phyloP scores from a whole-genome alignment of 1,284 basidiomycete genomes.

The Malassezia furfur region DNA sequence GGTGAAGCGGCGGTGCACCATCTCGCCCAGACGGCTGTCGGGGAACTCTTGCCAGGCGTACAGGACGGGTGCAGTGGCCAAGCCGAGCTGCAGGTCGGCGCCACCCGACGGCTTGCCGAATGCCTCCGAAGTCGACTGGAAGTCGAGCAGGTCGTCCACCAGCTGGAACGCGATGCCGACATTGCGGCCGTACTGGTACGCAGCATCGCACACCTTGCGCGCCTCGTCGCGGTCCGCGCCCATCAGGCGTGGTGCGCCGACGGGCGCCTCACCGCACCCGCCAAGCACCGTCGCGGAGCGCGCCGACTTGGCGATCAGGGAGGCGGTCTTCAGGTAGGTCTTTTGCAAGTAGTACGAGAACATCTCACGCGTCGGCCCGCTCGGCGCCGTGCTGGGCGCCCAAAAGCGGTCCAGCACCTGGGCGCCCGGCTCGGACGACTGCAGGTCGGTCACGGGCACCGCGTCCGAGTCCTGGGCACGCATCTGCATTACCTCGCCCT shows the following conservation, averaged over 20 bases:
- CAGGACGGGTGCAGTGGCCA: slow-evolving; percentile 85
- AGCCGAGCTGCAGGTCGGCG: slow-evolving; percentile 73
- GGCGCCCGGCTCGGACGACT: slow-evolving; percentile 6
- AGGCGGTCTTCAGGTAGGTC: slow-evolving; percentile 93
- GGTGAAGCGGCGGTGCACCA: slow-evolving; percentile 76
- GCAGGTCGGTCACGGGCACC: slow-evolving; percentile 14
- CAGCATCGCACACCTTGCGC: slow-evolving; percentile 71
- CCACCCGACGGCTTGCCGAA: slow-evolving; percentile 74
- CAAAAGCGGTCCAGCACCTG: slow-evolving; percentile 15
- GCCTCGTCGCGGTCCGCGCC: slow-evolving; percentile 16
- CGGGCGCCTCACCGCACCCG: slow-evolving; percentile 60
- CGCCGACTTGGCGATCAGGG: slow-evolving; percentile 85
- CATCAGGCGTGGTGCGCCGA: slow-evolving; percentile 42
- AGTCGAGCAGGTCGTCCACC: slow-evolving; percentile 84
- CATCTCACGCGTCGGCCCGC: slow-evolving; percentile 52
- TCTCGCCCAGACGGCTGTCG: slow-evolving; percentile 56
- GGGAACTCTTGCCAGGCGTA: slow-evolving; percentile 81
- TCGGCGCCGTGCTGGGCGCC: background rate
- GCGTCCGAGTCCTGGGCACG: slow-evolving; percentile 28
- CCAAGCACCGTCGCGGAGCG: slow-evolving; percentile 81
- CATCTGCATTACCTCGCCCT: slow-evolving; percentile 90
- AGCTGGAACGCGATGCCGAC: slow-evolving; percentile 67
- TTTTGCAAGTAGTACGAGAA: slow-evolving; percentile 86
- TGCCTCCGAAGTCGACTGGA: slow-evolving; percentile 58
- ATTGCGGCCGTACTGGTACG: slow-evolving; percentile 82